Evolutionary conservation across 768 basidiomycete species (phyloP).

Genomic region (Lactarius sanguifluus): DNA sequence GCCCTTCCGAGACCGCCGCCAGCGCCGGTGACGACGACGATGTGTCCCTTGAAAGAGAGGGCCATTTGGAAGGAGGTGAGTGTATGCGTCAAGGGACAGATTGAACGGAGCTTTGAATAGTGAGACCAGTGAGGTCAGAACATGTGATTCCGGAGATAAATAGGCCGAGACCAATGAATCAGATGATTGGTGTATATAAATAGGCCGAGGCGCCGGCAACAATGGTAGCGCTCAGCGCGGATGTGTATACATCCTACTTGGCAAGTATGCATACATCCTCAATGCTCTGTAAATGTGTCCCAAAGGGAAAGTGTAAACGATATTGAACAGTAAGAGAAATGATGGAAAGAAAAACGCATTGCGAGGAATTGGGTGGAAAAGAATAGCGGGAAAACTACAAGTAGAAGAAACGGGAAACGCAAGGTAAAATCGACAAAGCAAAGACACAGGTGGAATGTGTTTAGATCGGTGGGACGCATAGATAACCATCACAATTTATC

Average conservation of each 20-base stretch:
- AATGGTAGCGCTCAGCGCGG: slow-evolving; percentile 20
- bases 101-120: neutral
- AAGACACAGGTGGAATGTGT: slow-evolving; percentile 11
- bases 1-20: slow-evolving; percentile 93
- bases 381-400: slow-evolving; percentile 28
- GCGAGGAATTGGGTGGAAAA: slow-evolving; percentile 17
- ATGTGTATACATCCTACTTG: slow-evolving; percentile 22
- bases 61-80: slow-evolving; percentile 39
- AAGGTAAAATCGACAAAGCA: slow-evolving; percentile 27
- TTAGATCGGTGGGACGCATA: slow-evolving; percentile 26
- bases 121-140: neutral
- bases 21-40: slow-evolving; percentile 93
- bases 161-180: neutral
- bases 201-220: slow-evolving; percentile 15
- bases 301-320: slow-evolving; percentile 8
- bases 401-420: slow-evolving; percentile 28
- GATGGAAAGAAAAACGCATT: slow-evolving; percentile 15
- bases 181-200: slow-evolving; percentile 20
- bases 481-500: slow-evolving; percentile 19
- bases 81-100: neutral
- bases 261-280: slow-evolving; percentile 29
- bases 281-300: slow-evolving; percentile 24
- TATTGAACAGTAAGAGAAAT: slow-evolving; percentile 4
- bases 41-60: slow-evolving; percentile 81
- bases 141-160: slow-evolving; percentile 20